Evolutionary conservation across 768 basidiomycete genomes (phyloP), one percentile per base, ranked within the genome.

Genomic region (Galerina sulciceps): DNA sequence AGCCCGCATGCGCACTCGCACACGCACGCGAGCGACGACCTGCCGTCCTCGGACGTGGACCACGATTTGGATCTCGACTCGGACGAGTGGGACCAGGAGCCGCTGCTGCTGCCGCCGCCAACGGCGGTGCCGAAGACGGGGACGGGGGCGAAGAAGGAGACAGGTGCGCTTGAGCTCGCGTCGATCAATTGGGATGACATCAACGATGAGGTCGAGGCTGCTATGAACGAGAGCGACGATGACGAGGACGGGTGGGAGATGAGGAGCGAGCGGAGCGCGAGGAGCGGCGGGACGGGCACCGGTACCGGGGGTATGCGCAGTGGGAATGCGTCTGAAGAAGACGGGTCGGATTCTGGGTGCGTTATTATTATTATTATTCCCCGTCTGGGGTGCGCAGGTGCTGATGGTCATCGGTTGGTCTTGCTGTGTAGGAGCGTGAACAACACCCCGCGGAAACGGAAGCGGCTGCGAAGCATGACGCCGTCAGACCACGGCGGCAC

Each of bases 131-230:
- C 35, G 36, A 38, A 6, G 31, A 4, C 26, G 2, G 37, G 18
- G 17, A 31, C 31, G 17, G 22, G 23, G 8, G 18, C 17, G 75
- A 68, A 23, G 65, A 74, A 57, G 65, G 68, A 53, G 54, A 60
- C 72, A 51, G 62, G 66, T 52, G 62, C 68, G 34, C 72, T 89
- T 46, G 83, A 83, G 69, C 76, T 88, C 57, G 80, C 75, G 57
- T 85, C 85, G 45, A 86, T 93, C 55, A 82, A 93, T 69, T 94
- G 93, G 89, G 85, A 87, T 64, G 88, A 87, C 64, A 88, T 93
- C 64, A 91, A 92, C 68, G 85, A 89, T 58, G 95, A 96, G 68
- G 88, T 95, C 36, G 92, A 94, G 60, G 93, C 88, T 42, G 89
- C 91, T 38, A 86, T 95, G 85, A 88, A 87, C 61, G 90, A 91